A percentile compares a stretch with the other conserved stretches of the same genome.
These are phyloP conservation scores for Penicillium decumbens DNA, from an alignment of 2,329 filamentous ascomycete species.

Conservation along the genomic window DNA sequence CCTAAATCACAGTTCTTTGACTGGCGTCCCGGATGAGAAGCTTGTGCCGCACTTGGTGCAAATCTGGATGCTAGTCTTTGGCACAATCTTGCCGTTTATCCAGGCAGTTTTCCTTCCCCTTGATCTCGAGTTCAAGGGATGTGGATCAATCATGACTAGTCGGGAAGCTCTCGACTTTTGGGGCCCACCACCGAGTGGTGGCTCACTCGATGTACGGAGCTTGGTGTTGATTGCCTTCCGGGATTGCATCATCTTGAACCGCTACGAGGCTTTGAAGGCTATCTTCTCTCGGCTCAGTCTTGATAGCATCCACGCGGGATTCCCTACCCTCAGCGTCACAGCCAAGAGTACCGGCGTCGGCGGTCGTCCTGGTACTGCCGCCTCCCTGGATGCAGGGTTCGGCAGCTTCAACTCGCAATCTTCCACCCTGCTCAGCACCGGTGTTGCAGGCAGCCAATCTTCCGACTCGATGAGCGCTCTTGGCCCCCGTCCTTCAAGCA, in stretches of 20 bases:
- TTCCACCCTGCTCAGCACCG: conserved; percentile 70
- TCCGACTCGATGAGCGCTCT: conserved; percentile 47
- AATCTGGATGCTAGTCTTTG: conserved; percentile 91
- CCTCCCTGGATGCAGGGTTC: conserved; percentile 68
- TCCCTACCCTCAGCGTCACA: conserved; percentile 41
- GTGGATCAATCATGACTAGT: conserved; percentile 69
- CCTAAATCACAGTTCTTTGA: conserved; percentile 71
- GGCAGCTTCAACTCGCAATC: conserved; percentile 74
- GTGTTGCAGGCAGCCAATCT: conserved; percentile 48
- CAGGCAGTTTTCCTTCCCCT: conserved; percentile 92
- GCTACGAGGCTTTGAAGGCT: conserved; percentile 80
- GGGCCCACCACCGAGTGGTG: conserved; percentile 54
- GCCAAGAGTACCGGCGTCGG: conserved; percentile 45
- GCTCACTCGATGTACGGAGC: conserved; percentile 77
- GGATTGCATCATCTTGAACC: conserved; percentile 79
- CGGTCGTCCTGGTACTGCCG: conserved; percentile 65
- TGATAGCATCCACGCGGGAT: conserved; percentile 62
- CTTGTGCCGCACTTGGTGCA: conserved; percentile 88
- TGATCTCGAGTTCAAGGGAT: conserved; percentile 86
- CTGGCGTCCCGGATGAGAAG: conserved; percentile 73
- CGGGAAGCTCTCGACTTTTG: conserved; percentile 87
- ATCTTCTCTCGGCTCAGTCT: conserved; percentile 87
- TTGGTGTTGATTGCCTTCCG: conserved; percentile 84
- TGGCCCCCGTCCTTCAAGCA: conserved; percentile 17
- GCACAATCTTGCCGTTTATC: conserved; percentile 83